phyloP scores from a whole-genome alignment of 2,329 filamentous ascomycete species.

The Stemphylium vesicarium region DNA sequence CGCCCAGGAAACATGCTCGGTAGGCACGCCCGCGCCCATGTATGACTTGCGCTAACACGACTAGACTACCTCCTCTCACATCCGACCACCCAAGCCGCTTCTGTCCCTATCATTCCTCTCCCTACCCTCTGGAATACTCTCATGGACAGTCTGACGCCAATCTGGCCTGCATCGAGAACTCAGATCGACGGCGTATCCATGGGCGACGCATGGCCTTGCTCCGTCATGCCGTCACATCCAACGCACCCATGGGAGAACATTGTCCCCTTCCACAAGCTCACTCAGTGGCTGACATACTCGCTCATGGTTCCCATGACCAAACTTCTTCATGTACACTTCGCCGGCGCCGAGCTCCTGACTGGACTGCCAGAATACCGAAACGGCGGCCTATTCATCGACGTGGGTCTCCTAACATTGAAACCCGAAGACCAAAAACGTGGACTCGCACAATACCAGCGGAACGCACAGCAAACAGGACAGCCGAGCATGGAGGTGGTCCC shows the following conservation, averaged over 20 bases:
- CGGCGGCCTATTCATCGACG: constrained; percentile 84
- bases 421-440: constrained; percentile 72
- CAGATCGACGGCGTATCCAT: constrained; percentile 85
- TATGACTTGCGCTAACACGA: constrained; percentile 14
- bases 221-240: constrained; percentile 77
- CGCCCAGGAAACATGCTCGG: constrained; percentile 94
- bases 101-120: constrained; percentile 83
- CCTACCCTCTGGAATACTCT: constrained; percentile 90
- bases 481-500: constrained; percentile 77
- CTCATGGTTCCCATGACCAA: constrained; percentile 90
- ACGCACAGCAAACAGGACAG: constrained; percentile 74
- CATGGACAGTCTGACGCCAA: constrained; percentile 82
- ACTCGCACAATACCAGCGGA: constrained; percentile 70
- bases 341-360: constrained; percentile 82
- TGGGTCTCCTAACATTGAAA: constrained; percentile 81
- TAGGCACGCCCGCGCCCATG: constrained; percentile 50
- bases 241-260: constrained; percentile 78
- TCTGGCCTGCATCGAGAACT: constrained; percentile 89
- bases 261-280: constrained; percentile 87
- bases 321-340: constrained; percentile 79
- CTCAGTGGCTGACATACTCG: constrained; percentile 93
- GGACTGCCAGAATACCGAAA: constrained; percentile 93
- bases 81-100: constrained; percentile 85
- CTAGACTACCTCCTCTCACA: constrained; percentile 91
- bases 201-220: constrained; percentile 94